These are phyloP conservation scores for Saururus chinensis DNA, from an alignment of 164 flowering plant species.

Conservation along the genomic window DNA sequence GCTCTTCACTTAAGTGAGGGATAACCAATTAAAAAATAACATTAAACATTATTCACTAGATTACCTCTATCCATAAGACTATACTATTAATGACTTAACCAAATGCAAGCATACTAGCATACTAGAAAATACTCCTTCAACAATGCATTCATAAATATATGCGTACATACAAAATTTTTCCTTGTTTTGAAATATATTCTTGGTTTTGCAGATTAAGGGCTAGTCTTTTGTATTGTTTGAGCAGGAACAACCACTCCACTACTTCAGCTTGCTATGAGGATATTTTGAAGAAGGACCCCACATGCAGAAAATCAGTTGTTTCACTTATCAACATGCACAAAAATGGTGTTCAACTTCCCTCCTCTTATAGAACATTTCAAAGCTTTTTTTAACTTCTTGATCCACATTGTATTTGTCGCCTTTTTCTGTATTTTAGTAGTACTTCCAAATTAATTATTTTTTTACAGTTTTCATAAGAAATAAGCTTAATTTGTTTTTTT, in stretches of 20 bases:
- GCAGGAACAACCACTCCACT: slow-evolving; percentile 19
- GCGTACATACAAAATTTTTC: too few relatives aligned
- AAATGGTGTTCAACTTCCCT: slow-evolving; percentile 26
- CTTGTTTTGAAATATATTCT: not conserved
- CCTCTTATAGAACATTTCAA: not conserved
- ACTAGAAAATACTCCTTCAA: too few relatives aligned
- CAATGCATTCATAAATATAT: too few relatives aligned
- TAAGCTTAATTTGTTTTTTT: not conserved
- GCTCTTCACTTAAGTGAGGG: too few relatives aligned
- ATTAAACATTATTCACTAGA: too few relatives aligned
- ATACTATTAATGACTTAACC: too few relatives aligned
- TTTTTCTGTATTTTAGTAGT: too few relatives aligned
- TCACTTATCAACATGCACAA: slow-evolving; percentile 48
- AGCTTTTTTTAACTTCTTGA: not conserved
- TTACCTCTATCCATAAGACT: too few relatives aligned
- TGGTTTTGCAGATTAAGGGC: slow-evolving; percentile 48
- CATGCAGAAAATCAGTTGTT: slow-evolving; percentile 40
- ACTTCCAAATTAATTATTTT: too few relatives aligned
- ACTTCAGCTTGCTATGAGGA: slow-evolving; percentile 45
- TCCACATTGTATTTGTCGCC: not conserved
- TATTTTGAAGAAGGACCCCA: slow-evolving; percentile 58
- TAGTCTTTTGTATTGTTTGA: slow-evolving; percentile 36
- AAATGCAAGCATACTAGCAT: too few relatives aligned
- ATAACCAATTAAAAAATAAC: too few relatives aligned
- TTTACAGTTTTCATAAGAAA: too few relatives aligned